Percentiles rank a stretch among this genome's conserved stretches.
Evolutionary conservation across 2,329 filamentous ascomycete genomes (phyloP).

Genomic region (Proliferodiscus dingleyae): DNA sequence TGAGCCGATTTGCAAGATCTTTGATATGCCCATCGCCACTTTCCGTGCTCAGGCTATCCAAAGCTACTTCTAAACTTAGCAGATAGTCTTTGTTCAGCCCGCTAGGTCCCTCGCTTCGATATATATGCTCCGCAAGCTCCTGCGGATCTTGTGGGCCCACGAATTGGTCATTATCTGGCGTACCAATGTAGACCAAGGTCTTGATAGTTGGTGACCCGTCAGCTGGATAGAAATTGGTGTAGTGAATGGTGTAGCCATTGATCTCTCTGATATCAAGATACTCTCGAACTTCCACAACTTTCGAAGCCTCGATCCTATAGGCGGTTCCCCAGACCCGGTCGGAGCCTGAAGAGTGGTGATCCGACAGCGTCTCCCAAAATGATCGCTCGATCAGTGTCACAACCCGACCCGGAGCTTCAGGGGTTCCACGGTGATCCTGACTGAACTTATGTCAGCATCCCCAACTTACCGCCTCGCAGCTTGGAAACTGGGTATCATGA

Average conservation of each 20-base stretch:
- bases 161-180: constrained; percentile 90
- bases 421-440: constrained; percentile 91
- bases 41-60: constrained; percentile 67
- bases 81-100: constrained; percentile 90
- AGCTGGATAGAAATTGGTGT: constrained; percentile 71
- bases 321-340: constrained; percentile 85
- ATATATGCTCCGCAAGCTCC: constrained; percentile 74
- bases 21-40: constrained; percentile 80
- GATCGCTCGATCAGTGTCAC: constrained; percentile 83
- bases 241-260: constrained; percentile 93
- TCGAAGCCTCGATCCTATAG: constrained; percentile 71
- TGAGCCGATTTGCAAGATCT: constrained; percentile 71
- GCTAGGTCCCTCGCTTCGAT: constrained; percentile 71
- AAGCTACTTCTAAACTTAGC: constrained; percentile 69
- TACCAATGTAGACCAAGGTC: constrained; percentile 86
- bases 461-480: constrained; percentile 5
- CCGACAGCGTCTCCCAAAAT: constrained; percentile 72
- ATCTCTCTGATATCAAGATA: constrained; percentile 97
- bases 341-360: constrained; percentile 59
- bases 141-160: constrained; percentile 77
- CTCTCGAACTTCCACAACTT: constrained; percentile 74
- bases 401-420: constrained; percentile 80
- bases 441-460: constrained; percentile 42
- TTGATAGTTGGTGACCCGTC: constrained; percentile 39
- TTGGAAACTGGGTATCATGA: not conserved